Evolutionary conservation across 2,329 filamentous ascomycete species (phyloP).

Genomic region (Dactylellina cionopaga): DNA sequence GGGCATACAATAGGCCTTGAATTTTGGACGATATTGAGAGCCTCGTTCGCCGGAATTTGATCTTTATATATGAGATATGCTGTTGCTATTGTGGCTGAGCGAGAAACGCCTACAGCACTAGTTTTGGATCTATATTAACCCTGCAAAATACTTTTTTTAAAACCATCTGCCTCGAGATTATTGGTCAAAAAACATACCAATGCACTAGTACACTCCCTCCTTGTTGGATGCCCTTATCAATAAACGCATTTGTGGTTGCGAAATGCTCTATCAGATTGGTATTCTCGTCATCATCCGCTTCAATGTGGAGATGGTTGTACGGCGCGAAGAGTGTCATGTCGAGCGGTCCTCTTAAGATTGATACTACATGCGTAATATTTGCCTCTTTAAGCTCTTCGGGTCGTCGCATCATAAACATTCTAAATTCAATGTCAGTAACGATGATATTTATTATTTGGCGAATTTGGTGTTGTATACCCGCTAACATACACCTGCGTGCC

Average conservation of each 20-base stretch:
- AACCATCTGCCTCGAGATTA: too few relatives aligned
- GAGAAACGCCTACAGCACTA: constrained; percentile 95
- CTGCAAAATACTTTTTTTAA: too few relatives aligned
- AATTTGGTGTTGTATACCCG: too few relatives aligned
- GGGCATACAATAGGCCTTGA: constrained; percentile 84
- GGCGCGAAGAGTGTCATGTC: constrained; percentile 68
- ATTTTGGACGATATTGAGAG: constrained; percentile 75
- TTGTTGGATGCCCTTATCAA: constrained; percentile 75
- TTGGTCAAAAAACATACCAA: constrained; percentile 69
- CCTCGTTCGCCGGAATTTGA: constrained; percentile 65
- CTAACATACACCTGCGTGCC: not conserved
- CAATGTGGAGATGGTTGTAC: constrained; percentile 79
- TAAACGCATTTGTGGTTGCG: constrained; percentile 78
- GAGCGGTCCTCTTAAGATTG: constrained; percentile 74
- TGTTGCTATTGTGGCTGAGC: constrained; percentile 83
- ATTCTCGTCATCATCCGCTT: constrained; percentile 90
- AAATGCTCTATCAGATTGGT: constrained; percentile 86
- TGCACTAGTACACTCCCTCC: constrained; percentile 71
- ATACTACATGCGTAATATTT: constrained; percentile 90
- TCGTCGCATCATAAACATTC: constrained; percentile 80
- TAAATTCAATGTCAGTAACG: too few relatives aligned
- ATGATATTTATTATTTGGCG: too few relatives aligned
- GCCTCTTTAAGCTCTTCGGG: constrained; percentile 74
- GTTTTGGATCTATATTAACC: too few relatives aligned
- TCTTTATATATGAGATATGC: constrained; percentile 82